Conservation (phyloP, 148 eudicot genomes). For the Oxyria digyna region DNA sequence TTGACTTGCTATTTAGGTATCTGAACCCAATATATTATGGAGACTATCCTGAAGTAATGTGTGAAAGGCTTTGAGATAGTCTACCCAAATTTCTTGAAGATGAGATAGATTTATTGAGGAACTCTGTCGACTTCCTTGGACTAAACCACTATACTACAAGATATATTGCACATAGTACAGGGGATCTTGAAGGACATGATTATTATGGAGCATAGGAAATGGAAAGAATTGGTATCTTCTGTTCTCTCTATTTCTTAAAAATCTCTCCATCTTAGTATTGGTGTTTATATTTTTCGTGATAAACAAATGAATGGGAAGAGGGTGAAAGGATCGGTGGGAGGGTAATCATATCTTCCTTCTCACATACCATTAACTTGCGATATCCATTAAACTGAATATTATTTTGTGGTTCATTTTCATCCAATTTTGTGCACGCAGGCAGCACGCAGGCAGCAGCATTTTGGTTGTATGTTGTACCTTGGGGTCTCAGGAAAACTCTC, state of each 20-base stretch:
- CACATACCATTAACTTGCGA: not conserved
- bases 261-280: not conserved
- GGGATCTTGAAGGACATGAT: too few relatives aligned
- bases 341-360: slow-evolving; percentile 25
- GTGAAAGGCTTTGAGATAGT: slow-evolving; percentile 44
- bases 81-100: slow-evolving; percentile 66
- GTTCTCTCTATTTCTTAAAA: not conserved
- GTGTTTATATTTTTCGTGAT: slow-evolving; percentile 12
- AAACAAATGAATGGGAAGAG: slow-evolving; percentile 66
- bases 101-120: too few relatives aligned
- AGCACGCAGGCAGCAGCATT: slow-evolving; percentile 76
- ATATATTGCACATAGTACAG: too few relatives aligned
- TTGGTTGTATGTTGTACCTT: slow-evolving; percentile 88
- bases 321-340: slow-evolving; percentile 61
- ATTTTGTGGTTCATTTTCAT: not conserved
- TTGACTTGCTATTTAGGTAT: slow-evolving; percentile 30
- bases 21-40: slow-evolving; percentile 67
- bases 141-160: too few relatives aligned
- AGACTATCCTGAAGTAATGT: slow-evolving; percentile 67
- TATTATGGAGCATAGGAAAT: too few relatives aligned
- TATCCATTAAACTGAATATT: not conserved
- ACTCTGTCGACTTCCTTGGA: too few relatives aligned
- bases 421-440: slow-evolving; percentile 13
- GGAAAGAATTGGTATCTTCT: too few relatives aligned
- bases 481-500: slow-evolving; percentile 63